Evolutionary conservation across 129 eudicot genomes (phyloP).

Genomic region (Chrysanthemum lavandulifolium): DNA sequence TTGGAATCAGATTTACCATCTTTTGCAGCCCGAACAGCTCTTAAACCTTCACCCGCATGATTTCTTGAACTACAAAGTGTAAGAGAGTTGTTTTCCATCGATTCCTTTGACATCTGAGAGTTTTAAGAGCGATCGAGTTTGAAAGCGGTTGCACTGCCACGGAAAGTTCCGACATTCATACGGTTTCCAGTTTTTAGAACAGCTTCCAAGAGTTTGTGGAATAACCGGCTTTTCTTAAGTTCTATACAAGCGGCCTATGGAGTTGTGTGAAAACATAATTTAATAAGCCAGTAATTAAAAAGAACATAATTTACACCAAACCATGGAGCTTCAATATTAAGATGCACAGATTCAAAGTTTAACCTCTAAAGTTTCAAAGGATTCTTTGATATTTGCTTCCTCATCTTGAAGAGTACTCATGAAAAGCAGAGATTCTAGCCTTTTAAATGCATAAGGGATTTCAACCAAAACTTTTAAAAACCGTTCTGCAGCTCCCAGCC

Average conservation of each 20-base stretch:
- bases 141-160: conserved; percentile 64
- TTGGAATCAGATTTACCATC: conserved; percentile 28
- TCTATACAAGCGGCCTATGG: conserved; percentile 55
- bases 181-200: conserved; percentile 70
- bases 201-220: conserved; percentile 59
- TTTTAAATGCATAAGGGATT: conserved; percentile 53
- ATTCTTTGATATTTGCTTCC: conserved; percentile 41
- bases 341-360: conserved; percentile 17
- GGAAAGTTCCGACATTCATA: conserved; percentile 65
- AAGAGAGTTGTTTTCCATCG: conserved; percentile 60
- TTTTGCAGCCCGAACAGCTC: conserved; percentile 39
- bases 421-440: conserved; percentile 44
- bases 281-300: conserved; percentile 3
- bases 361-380: conserved; percentile 55
- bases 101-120: conserved; percentile 61
- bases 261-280: conserved; percentile 6
- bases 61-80: conserved; percentile 56
- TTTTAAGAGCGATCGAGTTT: conserved; percentile 59
- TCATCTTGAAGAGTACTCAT: conserved; percentile 59
- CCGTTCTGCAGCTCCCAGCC: conserved; percentile 62
- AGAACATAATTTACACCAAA: not conserved
- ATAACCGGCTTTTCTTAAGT: conserved; percentile 48
- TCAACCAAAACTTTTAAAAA: conserved; percentile 55
- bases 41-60: conserved; percentile 56
- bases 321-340: not conserved